Percentiles rank a stretch among this genome's conserved stretches.
phyloP scores from a whole-genome alignment of 805 yeast genomes.

The Candida taoyuanica region DNA sequence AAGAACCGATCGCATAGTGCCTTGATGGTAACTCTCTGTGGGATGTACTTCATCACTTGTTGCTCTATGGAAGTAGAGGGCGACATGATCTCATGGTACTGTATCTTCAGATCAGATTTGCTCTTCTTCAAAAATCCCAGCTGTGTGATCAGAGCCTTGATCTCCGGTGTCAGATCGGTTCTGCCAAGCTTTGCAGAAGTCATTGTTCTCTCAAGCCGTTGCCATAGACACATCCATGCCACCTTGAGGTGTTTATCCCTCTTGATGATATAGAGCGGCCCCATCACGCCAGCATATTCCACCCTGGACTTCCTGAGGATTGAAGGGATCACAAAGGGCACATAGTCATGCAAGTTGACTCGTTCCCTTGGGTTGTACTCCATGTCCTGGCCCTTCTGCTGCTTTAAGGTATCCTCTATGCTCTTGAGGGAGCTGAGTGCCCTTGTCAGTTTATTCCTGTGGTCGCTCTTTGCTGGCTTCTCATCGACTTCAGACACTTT shows the following conservation, averaged over 20 bases:
- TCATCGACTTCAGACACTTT: background rate
- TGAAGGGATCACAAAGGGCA: constrained; percentile 30
- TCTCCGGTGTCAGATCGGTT: background rate
- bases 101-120: constrained; percentile 6
- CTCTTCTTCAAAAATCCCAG: constrained; percentile 12
- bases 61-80: background rate
- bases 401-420: no score
- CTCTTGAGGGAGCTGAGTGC: no score
- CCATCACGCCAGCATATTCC: constrained; percentile 46
- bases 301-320: constrained; percentile 36
- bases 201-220: constrained; percentile 5
- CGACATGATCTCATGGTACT: background rate
- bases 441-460: no score
- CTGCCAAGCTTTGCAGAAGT: background rate
- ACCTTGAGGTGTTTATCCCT: constrained; percentile 39
- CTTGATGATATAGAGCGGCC: constrained; percentile 43
- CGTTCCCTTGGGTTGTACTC: constrained; percentile 29
- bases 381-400: no score
- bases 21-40: constrained; percentile 13
- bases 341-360: constrained; percentile 39
- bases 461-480: background rate
- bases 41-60: constrained; percentile 11
- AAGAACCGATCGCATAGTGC: constrained; percentile 19
- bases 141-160: constrained; percentile 1
- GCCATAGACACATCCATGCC: constrained; percentile 29